A percentile compares a stretch with the other conserved stretches of the same genome.
Evolutionary conservation across 108 stramenopile species (phyloP).

Genomic region (Halocafeteria seosinensis): DNA sequence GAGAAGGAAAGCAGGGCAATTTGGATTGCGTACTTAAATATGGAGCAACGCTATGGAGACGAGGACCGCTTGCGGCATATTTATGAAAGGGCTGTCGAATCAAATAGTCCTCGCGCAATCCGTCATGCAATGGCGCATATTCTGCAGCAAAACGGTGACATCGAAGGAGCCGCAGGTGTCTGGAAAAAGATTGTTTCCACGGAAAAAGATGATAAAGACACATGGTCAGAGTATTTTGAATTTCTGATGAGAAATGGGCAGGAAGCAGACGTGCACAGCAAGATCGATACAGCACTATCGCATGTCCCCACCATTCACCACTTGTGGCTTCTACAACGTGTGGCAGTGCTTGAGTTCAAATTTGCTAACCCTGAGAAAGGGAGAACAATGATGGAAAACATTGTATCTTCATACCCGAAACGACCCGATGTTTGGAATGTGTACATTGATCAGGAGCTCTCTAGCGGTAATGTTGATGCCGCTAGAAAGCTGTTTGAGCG

Average conservation of each 20-base stretch:
- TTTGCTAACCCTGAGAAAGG: constrained; percentile 63
- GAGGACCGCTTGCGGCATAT: constrained; percentile 43
- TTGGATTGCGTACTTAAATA: constrained; percentile 73
- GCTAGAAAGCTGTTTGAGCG: constrained; percentile 56
- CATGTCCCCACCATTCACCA: constrained; percentile 72
- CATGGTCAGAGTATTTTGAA: constrained; percentile 65
- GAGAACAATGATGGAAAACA: constrained; percentile 67
- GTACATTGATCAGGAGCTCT: constrained; percentile 81
- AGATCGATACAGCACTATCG: constrained; percentile 60
- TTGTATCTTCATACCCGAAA: constrained; percentile 63
- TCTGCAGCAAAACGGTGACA: constrained; percentile 31
- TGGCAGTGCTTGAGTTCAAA: constrained; percentile 76
- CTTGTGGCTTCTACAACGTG: constrained; percentile 60
- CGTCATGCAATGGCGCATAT: constrained; percentile 66
- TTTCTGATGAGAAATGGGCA: constrained; percentile 52
- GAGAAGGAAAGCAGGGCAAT: constrained; percentile 69
- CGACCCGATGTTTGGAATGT: constrained; percentile 76
- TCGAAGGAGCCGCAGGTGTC: constrained; percentile 45
- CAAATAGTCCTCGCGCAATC: constrained; percentile 73
- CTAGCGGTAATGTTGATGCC: constrained; percentile 52
- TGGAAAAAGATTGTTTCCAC: constrained; percentile 63
- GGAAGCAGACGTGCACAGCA: constrained; percentile 49
- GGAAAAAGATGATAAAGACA: constrained; percentile 64
- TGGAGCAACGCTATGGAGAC: constrained; percentile 75
- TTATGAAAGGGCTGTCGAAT: constrained; percentile 59